Conservation (phyloP, 2,329 filamentous ascomycete species). For the Cercospora brassicicola region DNA sequence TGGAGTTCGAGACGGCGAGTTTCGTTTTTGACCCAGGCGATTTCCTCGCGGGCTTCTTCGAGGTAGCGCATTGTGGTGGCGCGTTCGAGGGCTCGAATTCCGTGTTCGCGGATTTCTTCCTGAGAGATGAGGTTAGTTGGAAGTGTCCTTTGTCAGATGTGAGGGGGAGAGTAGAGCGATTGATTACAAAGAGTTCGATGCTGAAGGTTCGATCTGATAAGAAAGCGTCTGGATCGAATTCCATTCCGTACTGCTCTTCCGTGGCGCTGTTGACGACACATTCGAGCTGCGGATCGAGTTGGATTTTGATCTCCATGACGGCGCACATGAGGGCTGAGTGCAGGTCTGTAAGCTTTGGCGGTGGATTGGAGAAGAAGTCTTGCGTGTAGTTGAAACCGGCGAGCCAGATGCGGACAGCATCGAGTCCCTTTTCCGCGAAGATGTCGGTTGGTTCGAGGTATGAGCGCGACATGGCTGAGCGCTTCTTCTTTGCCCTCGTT, state of each 20-base stretch:
- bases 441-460: slow-evolving; percentile 7
- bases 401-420: slow-evolving; percentile 20
- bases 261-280: neutral
- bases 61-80: slow-evolving; percentile 8
- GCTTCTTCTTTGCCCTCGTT: neutral
- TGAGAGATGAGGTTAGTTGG: neutral
- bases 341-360: slow-evolving; percentile 12
- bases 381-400: slow-evolving; percentile 9
- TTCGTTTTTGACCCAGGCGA: slow-evolving; percentile 22
- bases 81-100: slow-evolving; percentile 1
- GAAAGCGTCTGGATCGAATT: slow-evolving; percentile 18
- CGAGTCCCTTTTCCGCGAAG: slow-evolving; percentile 6
- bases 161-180: neutral
- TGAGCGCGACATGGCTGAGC: slow-evolving; percentile 3
- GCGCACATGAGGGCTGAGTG: slow-evolving; percentile 12
- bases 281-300: slow-evolving; percentile 23
- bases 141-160: neutral
- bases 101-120: slow-evolving; percentile 5
- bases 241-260: slow-evolving; percentile 15
- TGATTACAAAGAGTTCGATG: slow-evolving; percentile 7
- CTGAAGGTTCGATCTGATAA: slow-evolving; percentile 10
- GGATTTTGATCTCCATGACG: slow-evolving; percentile 12
- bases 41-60: slow-evolving; percentile 17
- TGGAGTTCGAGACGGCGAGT: slow-evolving; percentile 19
- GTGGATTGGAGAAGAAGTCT: slow-evolving; percentile 20